A percentile compares a stretch with the other conserved stretches of the same genome.
These are phyloP conservation scores for Nicotiana knightiana DNA, from an alignment of 257 asterid species.

Conservation along the genomic window DNA sequence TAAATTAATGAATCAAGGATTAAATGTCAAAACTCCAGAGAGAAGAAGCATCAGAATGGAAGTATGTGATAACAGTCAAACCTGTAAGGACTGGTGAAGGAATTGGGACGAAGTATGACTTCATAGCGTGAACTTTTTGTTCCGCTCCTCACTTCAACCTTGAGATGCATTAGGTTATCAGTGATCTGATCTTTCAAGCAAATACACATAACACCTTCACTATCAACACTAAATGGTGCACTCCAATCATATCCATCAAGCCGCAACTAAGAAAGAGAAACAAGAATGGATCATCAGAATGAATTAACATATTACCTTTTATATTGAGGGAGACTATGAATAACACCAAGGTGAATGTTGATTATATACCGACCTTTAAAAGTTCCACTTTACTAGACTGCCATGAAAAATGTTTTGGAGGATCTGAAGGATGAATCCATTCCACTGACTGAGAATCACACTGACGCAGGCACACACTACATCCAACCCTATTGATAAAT, in stretches of 20 bases:
- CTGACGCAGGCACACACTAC: conserved; percentile 67
- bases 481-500: conserved; percentile 77
- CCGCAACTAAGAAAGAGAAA: conserved; percentile 50
- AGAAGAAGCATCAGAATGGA: background rate
- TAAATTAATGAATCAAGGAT: background rate
- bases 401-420: conserved; percentile 84
- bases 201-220: conserved; percentile 75
- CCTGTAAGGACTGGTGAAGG: conserved; percentile 96
- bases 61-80: conserved; percentile 22
- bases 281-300: background rate
- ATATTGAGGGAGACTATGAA: conserved; percentile 8
- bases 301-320: conserved; percentile 18
- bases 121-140: conserved; percentile 71
- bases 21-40: background rate
- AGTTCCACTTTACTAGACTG: conserved; percentile 65
- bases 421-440: conserved; percentile 81
- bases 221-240: conserved; percentile 60
- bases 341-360: conserved; percentile 12
- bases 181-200: conserved; percentile 64
- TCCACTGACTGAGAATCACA: conserved; percentile 60
- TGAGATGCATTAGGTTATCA: conserved; percentile 36
- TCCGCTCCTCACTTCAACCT: conserved; percentile 86
- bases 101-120: conserved; percentile 75
- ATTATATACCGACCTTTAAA: conserved; percentile 55
- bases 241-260: conserved; percentile 89